Evolutionary conservation across 371 early-diverging fungal species (phyloP), one percentile per base, ranked within the genome.

Genomic region (Spraguea lophii): DNA sequence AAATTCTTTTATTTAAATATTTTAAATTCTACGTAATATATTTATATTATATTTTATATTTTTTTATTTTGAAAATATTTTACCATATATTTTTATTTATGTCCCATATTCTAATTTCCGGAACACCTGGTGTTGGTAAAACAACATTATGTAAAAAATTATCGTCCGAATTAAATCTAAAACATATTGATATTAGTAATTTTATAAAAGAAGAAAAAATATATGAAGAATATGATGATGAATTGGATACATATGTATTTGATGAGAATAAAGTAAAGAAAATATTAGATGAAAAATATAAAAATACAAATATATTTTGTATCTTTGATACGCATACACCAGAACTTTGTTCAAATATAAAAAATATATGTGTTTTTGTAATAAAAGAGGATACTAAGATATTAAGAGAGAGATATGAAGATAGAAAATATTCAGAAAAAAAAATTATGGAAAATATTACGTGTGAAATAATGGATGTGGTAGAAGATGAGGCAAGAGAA

Each of bases 41-140:
- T n/a, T n/a, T n/a, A n/a, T n/a, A n/a, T n/a, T n/a, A n/a, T n/a
- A n/a, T n/a, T n/a, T n/a, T n/a, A n/a, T n/a, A n/a, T n/a, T n/a
- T n/a, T n/a, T n/a, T n/a, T n/a, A n/a, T n/a, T n/a, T n/a, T n/a
- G n/a, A n/a, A n/a, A n/a, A n/a, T n/a, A n/a, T n/a, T n/a, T n/a
- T n/a, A n/a, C n/a, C n/a, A n/a, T n/a, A n/a, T n/a, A n/a, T n/a
- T n/a, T n/a, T n/a, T n/a, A n/a, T n/a, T n/a, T n/a, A n/a, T n/a
- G n/a, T n/a, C n/a, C n/a, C 30, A 30, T 4, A 46, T 57, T 34
- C 52, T 57, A 37, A 37, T 57, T 24, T 50, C 57, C 4, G 57
- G 57, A 19, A 57, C 57, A 10, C 57, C 57, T 3, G 57, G 50
- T 7, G 57, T 57, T 19, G 57, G 57, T 10, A 57, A 57, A 36